Conservation (phyloP, 2,329 filamentous ascomycete genomes). For the Catunica adiposa region DNA sequence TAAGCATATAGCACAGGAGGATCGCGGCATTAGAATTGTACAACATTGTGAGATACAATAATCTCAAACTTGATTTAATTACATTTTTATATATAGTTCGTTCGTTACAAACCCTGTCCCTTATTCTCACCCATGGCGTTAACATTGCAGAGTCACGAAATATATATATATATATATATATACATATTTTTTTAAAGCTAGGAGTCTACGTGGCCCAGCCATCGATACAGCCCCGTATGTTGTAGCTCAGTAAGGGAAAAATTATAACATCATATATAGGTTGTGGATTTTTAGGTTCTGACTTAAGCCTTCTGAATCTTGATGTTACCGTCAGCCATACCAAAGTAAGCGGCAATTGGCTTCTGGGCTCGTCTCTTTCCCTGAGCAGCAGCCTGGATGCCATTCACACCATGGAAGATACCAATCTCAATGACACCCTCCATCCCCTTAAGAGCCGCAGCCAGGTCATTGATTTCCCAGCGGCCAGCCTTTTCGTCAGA, state of each 20-base stretch:
- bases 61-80: not conserved
- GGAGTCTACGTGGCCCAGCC: not conserved
- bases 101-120: not conserved
- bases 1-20: constrained; percentile 12
- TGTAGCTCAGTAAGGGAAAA: no score
- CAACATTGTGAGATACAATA: constrained; percentile 5
- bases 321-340: constrained; percentile 54
- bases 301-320: constrained; percentile 6
- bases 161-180: not conserved
- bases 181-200: not conserved
- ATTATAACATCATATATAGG: not conserved
- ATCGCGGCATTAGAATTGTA: constrained; percentile 12
- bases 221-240: not conserved
- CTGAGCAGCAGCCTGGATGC: constrained; percentile 40
- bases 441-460: constrained; percentile 58
- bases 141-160: no score
- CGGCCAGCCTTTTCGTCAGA: constrained; percentile 28
- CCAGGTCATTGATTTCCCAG: constrained; percentile 40
- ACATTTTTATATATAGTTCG: not conserved
- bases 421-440: constrained; percentile 77
- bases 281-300: not conserved
- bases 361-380: constrained; percentile 62
- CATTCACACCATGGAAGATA: constrained; percentile 71
- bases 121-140: not conserved
- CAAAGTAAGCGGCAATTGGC: constrained; percentile 88